Conservation (phyloP, 176 grass and related monocot genomes). For the Aegilops longissima region DNA sequence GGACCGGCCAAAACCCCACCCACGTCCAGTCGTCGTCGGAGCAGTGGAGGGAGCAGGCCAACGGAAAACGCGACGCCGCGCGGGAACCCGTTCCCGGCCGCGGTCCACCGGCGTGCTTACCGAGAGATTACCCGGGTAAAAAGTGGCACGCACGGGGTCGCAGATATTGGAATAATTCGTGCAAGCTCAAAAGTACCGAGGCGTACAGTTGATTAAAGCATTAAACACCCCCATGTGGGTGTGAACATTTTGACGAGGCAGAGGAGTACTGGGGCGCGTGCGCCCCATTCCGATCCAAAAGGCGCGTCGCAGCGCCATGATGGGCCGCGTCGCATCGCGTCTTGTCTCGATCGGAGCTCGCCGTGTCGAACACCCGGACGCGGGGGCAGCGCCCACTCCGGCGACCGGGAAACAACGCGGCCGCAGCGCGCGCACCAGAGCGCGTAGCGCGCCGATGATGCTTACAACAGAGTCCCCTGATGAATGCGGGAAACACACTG, state of each 20-base stretch:
- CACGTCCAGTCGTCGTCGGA: neutral
- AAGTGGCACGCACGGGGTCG: neutral
- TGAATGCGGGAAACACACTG: conserved; percentile 21
- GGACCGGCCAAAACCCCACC: neutral
- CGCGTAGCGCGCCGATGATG: neutral
- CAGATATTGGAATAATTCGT: neutral
- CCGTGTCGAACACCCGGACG: neutral
- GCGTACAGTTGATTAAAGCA: neutral
- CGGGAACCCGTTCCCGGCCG: neutral
- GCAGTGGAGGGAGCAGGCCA: neutral
- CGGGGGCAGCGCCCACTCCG: neutral
- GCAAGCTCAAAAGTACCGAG: conserved; percentile 23
- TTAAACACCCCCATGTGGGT: conserved; percentile 25
- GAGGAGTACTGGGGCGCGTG: neutral
- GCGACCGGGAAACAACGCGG: neutral
- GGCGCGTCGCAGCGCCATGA: conserved; percentile 5
- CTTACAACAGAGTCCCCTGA: neutral
- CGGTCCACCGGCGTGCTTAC: conserved; percentile 23
- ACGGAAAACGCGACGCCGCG: neutral
- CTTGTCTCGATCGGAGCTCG: neutral
- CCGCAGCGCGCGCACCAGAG: neutral
- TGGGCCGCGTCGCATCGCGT: neutral
- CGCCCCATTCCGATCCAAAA: neutral
- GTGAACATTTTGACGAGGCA: neutral
- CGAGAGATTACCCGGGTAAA: neutral